Evolutionary conservation across 1,139 yeast species (phyloP).

Genomic region (Yamadazyma oceani): DNA sequence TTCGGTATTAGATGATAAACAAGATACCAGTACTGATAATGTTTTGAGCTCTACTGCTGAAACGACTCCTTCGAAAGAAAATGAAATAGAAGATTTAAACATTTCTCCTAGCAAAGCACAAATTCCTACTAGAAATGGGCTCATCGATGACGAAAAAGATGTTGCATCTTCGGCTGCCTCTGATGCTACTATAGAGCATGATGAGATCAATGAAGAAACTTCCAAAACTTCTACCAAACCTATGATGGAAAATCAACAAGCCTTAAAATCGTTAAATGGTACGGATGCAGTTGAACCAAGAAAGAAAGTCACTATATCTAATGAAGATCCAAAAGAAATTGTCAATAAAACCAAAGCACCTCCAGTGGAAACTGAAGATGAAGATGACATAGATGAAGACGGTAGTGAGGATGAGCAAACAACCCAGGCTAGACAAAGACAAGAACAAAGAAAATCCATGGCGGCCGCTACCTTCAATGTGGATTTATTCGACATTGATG

Average conservation of each 20-base stretch:
- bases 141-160: constrained; percentile 14
- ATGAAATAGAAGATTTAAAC: constrained; percentile 15
- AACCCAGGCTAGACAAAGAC: constrained; percentile 43
- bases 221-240: constrained; percentile 3
- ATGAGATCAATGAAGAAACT: constrained; percentile 5
- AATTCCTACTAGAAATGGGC: constrained; percentile 20
- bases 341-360: neutral
- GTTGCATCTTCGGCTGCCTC: constrained; percentile 22
- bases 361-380: constrained; percentile 7
- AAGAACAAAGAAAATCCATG: constrained; percentile 50
- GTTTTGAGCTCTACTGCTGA: constrained; percentile 29
- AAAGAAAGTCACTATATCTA: constrained; percentile 8
- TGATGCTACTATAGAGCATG: constrained; percentile 21
- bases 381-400: constrained; percentile 17
- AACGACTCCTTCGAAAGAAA: constrained; percentile 32
- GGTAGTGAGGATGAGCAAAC: constrained; percentile 26
- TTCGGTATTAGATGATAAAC: constrained; percentile 5
- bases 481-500: constrained; percentile 72
- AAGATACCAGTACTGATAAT: constrained; percentile 21
- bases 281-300: neutral
- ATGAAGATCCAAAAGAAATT: constrained; percentile 1
- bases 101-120: constrained; percentile 13
- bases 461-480: constrained; percentile 63
- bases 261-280: constrained; percentile 6
- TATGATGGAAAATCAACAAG: constrained; percentile 4